Evolutionary conservation across 306 rosid genomes (phyloP), one percentile per base, ranked within the genome.

Genomic region (Nissolia schottii): DNA sequence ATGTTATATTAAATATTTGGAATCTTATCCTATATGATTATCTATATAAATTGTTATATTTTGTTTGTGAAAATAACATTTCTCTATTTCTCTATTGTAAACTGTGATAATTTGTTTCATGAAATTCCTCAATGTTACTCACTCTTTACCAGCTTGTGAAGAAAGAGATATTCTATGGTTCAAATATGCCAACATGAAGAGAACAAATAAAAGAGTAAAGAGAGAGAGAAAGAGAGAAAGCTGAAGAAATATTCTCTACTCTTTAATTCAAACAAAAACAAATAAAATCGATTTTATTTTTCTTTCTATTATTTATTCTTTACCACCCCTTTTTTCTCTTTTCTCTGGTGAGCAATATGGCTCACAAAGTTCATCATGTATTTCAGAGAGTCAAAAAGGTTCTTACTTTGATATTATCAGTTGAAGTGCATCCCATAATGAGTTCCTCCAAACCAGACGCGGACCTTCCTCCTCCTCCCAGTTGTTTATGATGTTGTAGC

Each of bases 401-500:
- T 16, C 4, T 48, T 6, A 83, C 80, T 84, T 89, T 91, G 66
- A 82, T 73, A 79, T 81, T 73, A 79, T 81, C 71, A 61, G 86
- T 65, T 65, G 98, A 91, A 79, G 97, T 89, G 95, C 96, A 95
- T 2, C 96, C 96, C 99, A 95, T 95, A 15, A 95, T 95, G 86
- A 95, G 91, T 85, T 95, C 99, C 69, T 95, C 99, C 87, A 95
- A 88, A 20, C 99, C 97, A 61, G 97, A 89, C 16, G 96, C 89
- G 59, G 97, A 94, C 85, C 96, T 91, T 62, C 82, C 97, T 77
- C 86, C 90, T 37, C n/a, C n/a, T n/a, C n/a, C n/a, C n/a, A n/a
- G n/a, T n/a, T 87, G 70, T 75, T 84, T 86, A 83, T 91, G 91
- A 83, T 93, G 97, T 15, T 91, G 91, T 7, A 86, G 93, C 5